A percentile compares a stretch with the other conserved stretches of the same genome.
These are phyloP conservation scores for Penicillium diatomitis DNA, from an alignment of 495 filamentous ascomycete genomes.

Conservation along the genomic window DNA sequence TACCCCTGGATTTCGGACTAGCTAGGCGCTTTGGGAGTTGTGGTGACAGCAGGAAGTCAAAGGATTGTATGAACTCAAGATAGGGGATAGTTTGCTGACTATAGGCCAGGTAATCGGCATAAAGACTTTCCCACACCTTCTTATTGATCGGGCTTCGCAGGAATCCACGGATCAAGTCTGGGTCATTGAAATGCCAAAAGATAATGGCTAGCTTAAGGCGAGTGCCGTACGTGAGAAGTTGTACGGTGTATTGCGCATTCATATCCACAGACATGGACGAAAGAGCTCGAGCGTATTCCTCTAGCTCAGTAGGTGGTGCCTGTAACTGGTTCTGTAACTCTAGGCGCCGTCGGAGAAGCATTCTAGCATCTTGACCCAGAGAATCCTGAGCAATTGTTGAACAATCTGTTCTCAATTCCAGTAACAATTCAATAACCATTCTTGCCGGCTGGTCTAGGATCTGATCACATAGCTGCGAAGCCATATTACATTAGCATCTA, in stretches of 20 bases:
- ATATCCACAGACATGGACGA: no score
- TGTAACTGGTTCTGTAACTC: not conserved
- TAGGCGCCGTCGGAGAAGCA: not conserved
- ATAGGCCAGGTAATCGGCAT: not conserved
- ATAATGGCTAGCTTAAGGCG: not conserved
- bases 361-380: not conserved
- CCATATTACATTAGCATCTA: not conserved
- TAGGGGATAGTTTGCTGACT: not conserved
- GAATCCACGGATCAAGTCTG: not conserved
- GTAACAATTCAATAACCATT: not conserved
- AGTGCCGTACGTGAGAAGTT: not conserved
- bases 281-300: not conserved
- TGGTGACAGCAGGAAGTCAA: not conserved
- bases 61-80: not conserved
- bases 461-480: not conserved
- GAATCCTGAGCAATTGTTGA: not conserved
- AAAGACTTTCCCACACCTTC: not conserved
- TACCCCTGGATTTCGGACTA: not conserved
- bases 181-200: not conserved
- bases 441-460: not conserved
- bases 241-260: no score
- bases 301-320: not conserved
- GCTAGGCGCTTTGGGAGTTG: not conserved
- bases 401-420: not conserved
- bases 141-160: not conserved